Evolutionary conservation across 768 basidiomycete genomes (phyloP).

Genomic region (Mycena albidolilacea): DNA sequence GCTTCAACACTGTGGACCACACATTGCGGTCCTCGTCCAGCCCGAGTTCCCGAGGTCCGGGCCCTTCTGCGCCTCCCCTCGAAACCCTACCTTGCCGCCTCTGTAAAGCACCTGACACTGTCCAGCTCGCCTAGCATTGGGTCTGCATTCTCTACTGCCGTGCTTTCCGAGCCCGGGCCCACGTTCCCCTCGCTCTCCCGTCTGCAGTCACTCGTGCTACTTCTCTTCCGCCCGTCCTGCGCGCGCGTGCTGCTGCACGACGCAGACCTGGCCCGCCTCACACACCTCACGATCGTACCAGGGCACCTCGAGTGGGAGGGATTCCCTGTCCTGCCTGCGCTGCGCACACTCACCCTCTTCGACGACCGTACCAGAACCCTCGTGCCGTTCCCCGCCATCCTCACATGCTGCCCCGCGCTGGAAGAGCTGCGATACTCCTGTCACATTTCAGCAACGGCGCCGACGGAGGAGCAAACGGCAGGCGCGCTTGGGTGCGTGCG

Average conservation of each 20-base stretch:
- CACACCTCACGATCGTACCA: conserved; percentile 3
- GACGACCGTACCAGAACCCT: background rate
- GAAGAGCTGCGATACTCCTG: background rate
- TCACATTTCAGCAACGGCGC: background rate
- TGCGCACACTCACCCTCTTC: background rate
- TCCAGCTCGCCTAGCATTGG: background rate
- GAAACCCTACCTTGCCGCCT: background rate
- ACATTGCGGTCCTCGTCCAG: conserved; percentile 23
- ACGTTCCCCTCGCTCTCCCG: background rate
- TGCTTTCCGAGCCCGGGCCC: background rate
- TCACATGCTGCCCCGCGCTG: background rate
- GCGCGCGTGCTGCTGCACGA: background rate
- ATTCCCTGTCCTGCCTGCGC: background rate
- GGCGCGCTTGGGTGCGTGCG: background rate
- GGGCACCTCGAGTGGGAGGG: background rate
- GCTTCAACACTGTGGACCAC: conserved; percentile 11
- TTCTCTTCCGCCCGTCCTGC: background rate
- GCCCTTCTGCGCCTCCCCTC: background rate
- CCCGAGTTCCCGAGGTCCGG: conserved; percentile 25
- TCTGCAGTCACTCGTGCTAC: conserved; percentile 5
- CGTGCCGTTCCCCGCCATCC: background rate
- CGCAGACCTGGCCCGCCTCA: conserved; percentile 4
- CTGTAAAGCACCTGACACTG: conserved; percentile 24
- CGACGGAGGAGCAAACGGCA: background rate
- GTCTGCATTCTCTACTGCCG: background rate